A percentile compares a stretch with the other conserved stretches of the same genome.
Evolutionary conservation across 306 rosid genomes (phyloP).

Genomic region (Pyrus bretschneideri): DNA sequence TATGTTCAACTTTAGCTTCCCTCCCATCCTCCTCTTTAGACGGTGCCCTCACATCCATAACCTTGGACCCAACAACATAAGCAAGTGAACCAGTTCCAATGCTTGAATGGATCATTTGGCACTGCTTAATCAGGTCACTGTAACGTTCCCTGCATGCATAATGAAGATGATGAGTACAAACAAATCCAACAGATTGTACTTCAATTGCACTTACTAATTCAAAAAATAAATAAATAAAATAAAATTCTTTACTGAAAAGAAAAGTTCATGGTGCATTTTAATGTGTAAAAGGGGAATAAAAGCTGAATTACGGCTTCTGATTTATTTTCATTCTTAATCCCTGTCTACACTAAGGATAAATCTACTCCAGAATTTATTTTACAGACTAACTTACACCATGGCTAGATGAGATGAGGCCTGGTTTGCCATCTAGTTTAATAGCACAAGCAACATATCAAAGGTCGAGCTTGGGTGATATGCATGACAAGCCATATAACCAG

Average conservation of each 20-base stretch:
- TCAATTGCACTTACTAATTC: constrained; percentile 7
- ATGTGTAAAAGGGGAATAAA: neutral
- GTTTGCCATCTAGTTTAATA: neutral
- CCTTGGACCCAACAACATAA: constrained; percentile 82
- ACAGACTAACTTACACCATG: neutral
- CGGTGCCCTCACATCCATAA: constrained; percentile 84
- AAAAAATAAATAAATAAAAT: neutral
- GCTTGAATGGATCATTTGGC: constrained; percentile 84
- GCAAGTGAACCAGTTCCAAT: constrained; percentile 95
- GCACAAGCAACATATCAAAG: neutral
- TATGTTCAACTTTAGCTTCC: constrained; percentile 40
- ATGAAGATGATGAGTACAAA: constrained; percentile 11
- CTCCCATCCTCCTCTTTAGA: constrained; percentile 44
- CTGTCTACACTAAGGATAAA: neutral
- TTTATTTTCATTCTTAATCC: neutral
- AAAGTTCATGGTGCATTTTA: neutral
- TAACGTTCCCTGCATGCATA: constrained; percentile 70
- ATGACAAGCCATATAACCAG: neutral
- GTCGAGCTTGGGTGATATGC: neutral
- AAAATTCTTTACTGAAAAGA: neutral
- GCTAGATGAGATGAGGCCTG: neutral
- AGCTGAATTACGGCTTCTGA: neutral
- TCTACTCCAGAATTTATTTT: neutral
- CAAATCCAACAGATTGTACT: constrained; percentile 8
- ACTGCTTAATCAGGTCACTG: constrained; percentile 63